Base-by-base conservation (phyloP, 2,329 filamentous ascomycete species). In the Tolypocladium nubicola region DNA sequence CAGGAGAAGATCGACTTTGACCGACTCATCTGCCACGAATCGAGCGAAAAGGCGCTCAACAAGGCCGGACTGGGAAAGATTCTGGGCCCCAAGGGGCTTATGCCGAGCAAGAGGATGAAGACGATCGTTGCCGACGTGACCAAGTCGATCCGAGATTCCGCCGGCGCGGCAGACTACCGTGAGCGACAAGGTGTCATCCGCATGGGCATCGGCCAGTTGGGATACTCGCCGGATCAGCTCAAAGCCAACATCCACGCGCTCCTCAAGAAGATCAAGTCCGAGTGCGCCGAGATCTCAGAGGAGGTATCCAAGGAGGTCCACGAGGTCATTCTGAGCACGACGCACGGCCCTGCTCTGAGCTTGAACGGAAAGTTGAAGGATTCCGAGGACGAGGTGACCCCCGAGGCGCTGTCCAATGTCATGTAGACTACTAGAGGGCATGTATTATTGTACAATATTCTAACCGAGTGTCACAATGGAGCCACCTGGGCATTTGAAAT, bases 121-220 rank as follows among this genome's bases (percentile, higher is more conserved):
- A 97, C 94, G 0, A 88, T 99, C 57, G 90, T 96, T 30, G 87
- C 82, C 67, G 88, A 96, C 69, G 82, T 96, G 19, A 81, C 81
- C 56, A 73, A 78, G n/a, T 81, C 85, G 39, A 88, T 99, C 66
- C 83, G 82, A 66, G 89, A 93, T 63, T 85, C 96, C 73, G 84
- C 90, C 16, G 91, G 93, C 60, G 90, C 86, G 56, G 89, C 86
- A 56, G 85, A 92, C 64, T 99, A 96, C 75, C 85, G 90, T 68
- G 94, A 99, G 76, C 82, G 87, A 63, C 73, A 86, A 63, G 94
- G 91, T 19, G 89, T 94, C 37, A 83, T 99, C 57, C 81, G 92
- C 59, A 83, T 97, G 79, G 87, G 91, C n/a, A 83, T 99, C 60
- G 94, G 93, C 6, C 91, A 97, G 75, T 74, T 99, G 68, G 88